Evolutionary conservation across 768 basidiomycete genomes (phyloP), one percentile per base, ranked within the genome.

Genomic region (Russula sp.): DNA sequence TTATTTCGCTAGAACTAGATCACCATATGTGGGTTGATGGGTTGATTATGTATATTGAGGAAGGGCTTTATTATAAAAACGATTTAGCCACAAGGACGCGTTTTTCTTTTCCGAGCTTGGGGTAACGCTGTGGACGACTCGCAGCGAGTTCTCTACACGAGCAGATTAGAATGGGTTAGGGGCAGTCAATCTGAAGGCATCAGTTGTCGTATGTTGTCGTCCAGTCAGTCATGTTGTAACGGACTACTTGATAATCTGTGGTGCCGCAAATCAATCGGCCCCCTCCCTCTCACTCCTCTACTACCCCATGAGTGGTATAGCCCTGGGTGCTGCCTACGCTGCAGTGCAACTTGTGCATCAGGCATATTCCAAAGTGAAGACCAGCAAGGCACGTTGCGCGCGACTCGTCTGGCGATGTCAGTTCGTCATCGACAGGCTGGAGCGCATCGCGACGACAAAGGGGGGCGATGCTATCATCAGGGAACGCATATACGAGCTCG

Each of bases 341-440:
- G 62, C 66, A 24, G 68, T 69, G 32, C 66, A 69, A 53, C 62
- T 69, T 20, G 65, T 69, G 40, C 60, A 69, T 28, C 66, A 63
- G 26, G 66, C 66, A 11, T 58, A 67, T 53, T 52, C 62, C 36
- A 69, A 69, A 53, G 59, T 67, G 18, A 69, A 61, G 42, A 69
- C 61, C 5, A 69, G 59, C 51, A 67, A 51, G 58, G 59, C 62
- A 9, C 67, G 67, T 24, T 69, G 67, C 40, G 66, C 67, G 44
- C 67, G 66, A 30, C 62, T 69, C 28, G 67, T 69, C 46, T 66
- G 63, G 44, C 68, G 66, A 11, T 69, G 68, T 38, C 62, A 69
- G 36, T 34, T 60, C 28, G 54, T 67, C 28, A 40, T 69, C 36
- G 66, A 67, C 30, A 63, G 59, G 32, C 36, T 69, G 18, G 62